phyloP scores from a whole-genome alignment of 1,139 yeast genomes.

The Saccharomyces hybrid region DNA sequence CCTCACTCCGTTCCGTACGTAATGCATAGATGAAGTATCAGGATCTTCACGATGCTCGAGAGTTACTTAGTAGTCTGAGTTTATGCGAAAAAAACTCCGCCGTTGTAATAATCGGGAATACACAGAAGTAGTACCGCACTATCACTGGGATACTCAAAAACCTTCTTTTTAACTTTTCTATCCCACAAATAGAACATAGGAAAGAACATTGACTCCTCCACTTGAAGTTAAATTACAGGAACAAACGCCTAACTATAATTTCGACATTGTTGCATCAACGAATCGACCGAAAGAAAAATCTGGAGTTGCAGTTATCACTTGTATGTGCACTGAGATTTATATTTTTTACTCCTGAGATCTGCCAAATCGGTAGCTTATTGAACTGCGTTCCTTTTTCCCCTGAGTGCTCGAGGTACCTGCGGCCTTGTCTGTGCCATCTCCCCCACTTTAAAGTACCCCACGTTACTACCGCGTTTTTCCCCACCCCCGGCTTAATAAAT shows the following conservation, averaged over 20 bases:
- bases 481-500: neutral
- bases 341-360: neutral
- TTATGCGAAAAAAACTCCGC: neutral
- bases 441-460: neutral
- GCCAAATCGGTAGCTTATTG: neutral
- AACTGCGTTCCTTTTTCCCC: neutral
- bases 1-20: neutral
- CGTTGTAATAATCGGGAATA: neutral
- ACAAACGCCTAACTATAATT: neutral
- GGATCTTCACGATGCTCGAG: neutral
- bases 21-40: neutral
- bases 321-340: neutral
- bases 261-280: neutral
- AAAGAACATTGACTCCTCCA: neutral
- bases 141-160: too few species aligned
- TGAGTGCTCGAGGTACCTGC: neutral
- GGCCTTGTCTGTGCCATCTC: neutral
- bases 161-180: neutral
- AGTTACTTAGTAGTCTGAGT: neutral
- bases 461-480: neutral
- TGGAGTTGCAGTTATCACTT: neutral
- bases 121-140: neutral
- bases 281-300: neutral
- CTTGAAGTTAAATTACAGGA: neutral
- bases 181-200: neutral